These are phyloP conservation scores for Pichia sp. DNA, from an alignment of 1,139 yeast species.

Conservation along the genomic window DNA sequence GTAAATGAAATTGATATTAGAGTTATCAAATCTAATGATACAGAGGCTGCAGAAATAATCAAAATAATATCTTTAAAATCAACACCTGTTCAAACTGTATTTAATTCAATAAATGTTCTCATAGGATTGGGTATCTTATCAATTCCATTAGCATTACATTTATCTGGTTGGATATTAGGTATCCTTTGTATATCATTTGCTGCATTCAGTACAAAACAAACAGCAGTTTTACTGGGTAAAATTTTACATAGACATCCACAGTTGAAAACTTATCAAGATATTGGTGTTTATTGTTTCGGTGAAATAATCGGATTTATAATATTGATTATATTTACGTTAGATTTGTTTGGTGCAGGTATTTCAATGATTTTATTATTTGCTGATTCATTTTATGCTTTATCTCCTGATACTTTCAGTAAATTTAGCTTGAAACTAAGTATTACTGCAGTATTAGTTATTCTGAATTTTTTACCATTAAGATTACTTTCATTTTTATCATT, in stretches of 20 bases:
- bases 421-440: conserved; percentile 45
- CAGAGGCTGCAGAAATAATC: conserved; percentile 1
- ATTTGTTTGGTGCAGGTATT: conserved; percentile 71
- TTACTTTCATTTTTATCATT: conserved; percentile 66
- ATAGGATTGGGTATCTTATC: conserved; percentile 85
- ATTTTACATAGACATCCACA: conserved; percentile 71
- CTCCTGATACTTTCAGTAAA: conserved; percentile 34
- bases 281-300: conserved; percentile 44
- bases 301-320: conserved; percentile 32
- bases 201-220: conserved; percentile 57
- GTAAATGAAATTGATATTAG: not conserved
- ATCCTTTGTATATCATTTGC: conserved; percentile 44
- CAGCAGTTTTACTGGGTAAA: conserved; percentile 60
- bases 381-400: conserved; percentile 69
- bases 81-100: conserved; percentile 80
- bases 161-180: conserved; percentile 80
- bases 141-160: conserved; percentile 69
- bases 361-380: conserved; percentile 73
- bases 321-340: conserved; percentile 33
- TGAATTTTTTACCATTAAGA: conserved; percentile 70
- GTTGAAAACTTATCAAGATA: conserved; percentile 81
- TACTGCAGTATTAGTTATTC: conserved; percentile 44
- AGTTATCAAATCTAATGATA: conserved; percentile 1
- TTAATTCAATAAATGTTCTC: conserved; percentile 78
- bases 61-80: conserved; percentile 62